Base-by-base conservation (phyloP, 352 stramenopile genomes). In the Blastocystis sp. region DNA sequence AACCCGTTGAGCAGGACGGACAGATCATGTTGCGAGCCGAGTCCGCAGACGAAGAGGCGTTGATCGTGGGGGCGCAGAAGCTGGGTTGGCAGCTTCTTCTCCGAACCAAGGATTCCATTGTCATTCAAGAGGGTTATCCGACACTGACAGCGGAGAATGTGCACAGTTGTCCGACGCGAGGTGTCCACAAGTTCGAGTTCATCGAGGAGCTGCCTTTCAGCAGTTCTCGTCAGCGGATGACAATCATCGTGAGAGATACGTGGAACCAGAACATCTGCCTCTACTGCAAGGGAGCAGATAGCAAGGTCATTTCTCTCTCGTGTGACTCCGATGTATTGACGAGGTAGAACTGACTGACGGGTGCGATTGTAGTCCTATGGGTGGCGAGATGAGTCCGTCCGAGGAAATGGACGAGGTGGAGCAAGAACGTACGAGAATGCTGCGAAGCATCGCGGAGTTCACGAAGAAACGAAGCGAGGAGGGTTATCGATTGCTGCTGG, bases 401-500 rank as follows among this genome's bases (percentile, higher is more conserved):
- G 0, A 40, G 1, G 46, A 59, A 7, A 14, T 46, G 67, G 67
- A 78, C 49, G 67, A 57, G 44, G 67, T 78, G 44, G 67, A 78
- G 36, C 14, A 42, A n/a, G 67, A 78, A 27, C 42, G 67, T 16
- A 6, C 27, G 6, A 40, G 16, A 2, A 40, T 78, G 44, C 67
- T 78, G n/a, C n/a, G 7, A 27, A 29, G 44, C n/a, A 78, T 78
- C 27, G 67, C 67, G 8, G 11, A 14, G 7, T 78, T 78, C 48
- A 46, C 34, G 4, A 0, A 78, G 49, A 48, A 11, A 24, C 67
- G 46, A 24, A 78, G 67, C 29, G 7, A 84, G 32, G 49, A 75
- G 42, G 73, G 73, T n/a, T 84, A 84, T 84, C 73, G 73, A 21
- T 40, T 84, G 40, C 40, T 84, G 24, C 29, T 84, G 8, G 73